Evolutionary conservation across 139 green algal genomes (phyloP), one percentile per base, ranked within the genome.

Genomic region (Penium margaritaceum): DNA sequence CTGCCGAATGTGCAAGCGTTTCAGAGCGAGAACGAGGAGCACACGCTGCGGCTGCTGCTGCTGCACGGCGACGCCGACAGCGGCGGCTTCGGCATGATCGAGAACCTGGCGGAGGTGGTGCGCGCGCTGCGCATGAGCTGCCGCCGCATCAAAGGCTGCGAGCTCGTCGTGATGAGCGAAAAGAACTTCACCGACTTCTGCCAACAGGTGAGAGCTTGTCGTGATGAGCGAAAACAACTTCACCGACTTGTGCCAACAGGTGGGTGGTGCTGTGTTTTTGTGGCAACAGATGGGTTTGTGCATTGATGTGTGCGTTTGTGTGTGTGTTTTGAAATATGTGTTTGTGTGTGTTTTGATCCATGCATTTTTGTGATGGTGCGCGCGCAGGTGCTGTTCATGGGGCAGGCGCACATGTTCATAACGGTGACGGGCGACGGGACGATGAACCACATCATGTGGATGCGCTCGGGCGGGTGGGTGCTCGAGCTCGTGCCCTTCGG

Each of bases 401-500:
- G 66, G 3, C 33, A 37, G 7, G 66, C 66, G 41, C 27, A 33
- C 24, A 36, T 74, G 36, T 63, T 74, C 1, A 63, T 74, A 14
- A 74, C 39, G 14, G 36, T 63, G 19, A 38, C 36, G 27, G 66
- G 66, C 19, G 66, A 74, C 41, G 66, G 66, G 33, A 74, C 66
- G 21, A 74, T 74, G 66, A 74, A 74, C 37, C 66, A 74, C n/a
- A 24, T 74, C 21, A 74, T 74, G 35, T 74, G 41, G 21, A 74
- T 74, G 66, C 35, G 36, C 17, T 39, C 51, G 30, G 66, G 66
- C 51, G 36, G 34, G 27, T 14, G 21, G 7, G 66, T 74, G 32
- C 5, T 73, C 21, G 65, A 73, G 54, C 41, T 73, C 1, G 65
- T 73, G 5, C 65, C 65, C 4, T 73, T 73, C n/a, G 65, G 65